phyloP scores from a whole-genome alignment of 192 early-diverging fungal genomes.

The Linderina pennispora region DNA sequence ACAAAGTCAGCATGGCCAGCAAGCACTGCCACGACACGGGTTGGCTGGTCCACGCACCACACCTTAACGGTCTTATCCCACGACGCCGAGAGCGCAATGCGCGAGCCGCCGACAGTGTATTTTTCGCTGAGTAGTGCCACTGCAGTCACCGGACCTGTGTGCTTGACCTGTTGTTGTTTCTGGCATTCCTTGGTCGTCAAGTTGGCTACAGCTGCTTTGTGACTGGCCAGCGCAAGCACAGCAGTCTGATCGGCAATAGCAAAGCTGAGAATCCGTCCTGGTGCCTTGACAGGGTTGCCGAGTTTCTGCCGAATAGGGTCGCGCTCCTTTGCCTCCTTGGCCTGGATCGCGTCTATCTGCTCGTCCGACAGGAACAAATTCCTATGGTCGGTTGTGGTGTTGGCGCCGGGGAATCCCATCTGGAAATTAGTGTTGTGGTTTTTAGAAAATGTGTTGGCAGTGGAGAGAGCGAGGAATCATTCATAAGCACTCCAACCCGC shows the following conservation, averaged over 20 bases:
- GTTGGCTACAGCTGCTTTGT: constrained; percentile 32
- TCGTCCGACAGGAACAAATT: constrained; percentile 47
- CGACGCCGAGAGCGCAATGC: constrained; percentile 73
- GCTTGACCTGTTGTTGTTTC: constrained; percentile 19
- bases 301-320: constrained; percentile 38
- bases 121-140: constrained; percentile 47
- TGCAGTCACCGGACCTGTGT: constrained; percentile 66
- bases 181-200: constrained; percentile 7
- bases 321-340: constrained; percentile 27
- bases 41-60: constrained; percentile 71
- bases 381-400: constrained; percentile 30
- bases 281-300: constrained; percentile 25
- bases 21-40: constrained; percentile 59
- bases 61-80: constrained; percentile 91
- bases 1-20: constrained; percentile 86
- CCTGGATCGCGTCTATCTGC: constrained; percentile 43
- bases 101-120: constrained; percentile 43
- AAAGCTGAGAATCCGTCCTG: constrained; percentile 31
- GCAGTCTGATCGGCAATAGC: constrained; percentile 15
- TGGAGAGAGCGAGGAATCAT: too few relatives aligned
- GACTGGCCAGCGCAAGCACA: constrained; percentile 33
- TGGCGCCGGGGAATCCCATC: constrained; percentile 31
- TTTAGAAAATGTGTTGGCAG: too few relatives aligned
- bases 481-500: too few relatives aligned
- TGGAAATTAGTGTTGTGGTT: too few relatives aligned